Conservation (phyloP, 1,284 basidiomycete species). For the Ganoderma lucidum region DNA sequence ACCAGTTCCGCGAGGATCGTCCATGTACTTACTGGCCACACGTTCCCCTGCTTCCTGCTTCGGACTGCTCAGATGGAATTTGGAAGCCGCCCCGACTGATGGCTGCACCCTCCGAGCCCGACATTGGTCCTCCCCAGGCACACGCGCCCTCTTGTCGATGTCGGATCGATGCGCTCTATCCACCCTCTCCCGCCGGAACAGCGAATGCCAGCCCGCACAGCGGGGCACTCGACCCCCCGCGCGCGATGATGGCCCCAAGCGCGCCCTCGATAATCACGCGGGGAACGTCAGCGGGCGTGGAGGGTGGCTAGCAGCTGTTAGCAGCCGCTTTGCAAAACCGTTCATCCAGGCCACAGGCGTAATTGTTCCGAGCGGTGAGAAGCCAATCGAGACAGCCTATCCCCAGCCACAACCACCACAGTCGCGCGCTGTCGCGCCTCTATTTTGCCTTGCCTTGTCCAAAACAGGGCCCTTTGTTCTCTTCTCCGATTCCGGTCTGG, state of each 20-base stretch:
- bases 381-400: slow-evolving; percentile 8
- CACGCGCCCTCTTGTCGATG: slow-evolving; percentile 25
- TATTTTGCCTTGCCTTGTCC: slow-evolving; percentile 20
- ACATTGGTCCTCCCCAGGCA: slow-evolving; percentile 23
- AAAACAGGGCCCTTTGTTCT: slow-evolving; percentile 30
- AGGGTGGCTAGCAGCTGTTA: slow-evolving; percentile 13
- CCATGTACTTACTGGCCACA: slow-evolving; percentile 23
- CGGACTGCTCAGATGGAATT: slow-evolving; percentile 25
- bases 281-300: slow-evolving; percentile 14
- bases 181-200: slow-evolving; percentile 12
- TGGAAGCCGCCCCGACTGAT: slow-evolving; percentile 21
- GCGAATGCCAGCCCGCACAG: slow-evolving; percentile 21
- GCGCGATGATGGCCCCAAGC: slow-evolving; percentile 10
- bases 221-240: slow-evolving; percentile 8
- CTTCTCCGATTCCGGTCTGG: slow-evolving; percentile 21
- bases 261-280: slow-evolving; percentile 25
- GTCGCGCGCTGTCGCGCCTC: slow-evolving; percentile 6
- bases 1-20: slow-evolving; percentile 16
- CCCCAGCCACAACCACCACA: slow-evolving; percentile 11
- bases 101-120: slow-evolving; percentile 6
- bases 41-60: slow-evolving; percentile 30
- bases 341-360: slow-evolving; percentile 25
- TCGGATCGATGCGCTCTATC: slow-evolving; percentile 30
- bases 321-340: slow-evolving; percentile 18
- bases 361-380: slow-evolving; percentile 28